These are phyloP conservation scores for Murraya paniculata DNA, from an alignment of 345 rosid species.

Conservation along the genomic window DNA sequence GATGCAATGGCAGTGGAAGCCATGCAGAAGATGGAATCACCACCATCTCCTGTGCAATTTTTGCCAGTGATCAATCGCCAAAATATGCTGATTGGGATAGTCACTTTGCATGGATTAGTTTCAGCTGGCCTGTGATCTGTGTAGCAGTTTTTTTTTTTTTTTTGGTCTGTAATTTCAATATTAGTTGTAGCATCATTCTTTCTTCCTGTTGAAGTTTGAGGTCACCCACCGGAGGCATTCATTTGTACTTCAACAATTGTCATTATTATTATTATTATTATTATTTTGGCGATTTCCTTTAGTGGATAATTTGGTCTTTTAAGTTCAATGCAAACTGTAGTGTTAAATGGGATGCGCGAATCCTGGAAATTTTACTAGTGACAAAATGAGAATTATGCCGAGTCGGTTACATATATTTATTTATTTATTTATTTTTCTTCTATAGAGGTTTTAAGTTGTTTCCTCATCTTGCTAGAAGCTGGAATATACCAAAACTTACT, in stretches of 20 bases:
- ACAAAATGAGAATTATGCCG: background rate
- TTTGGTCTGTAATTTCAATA: background rate
- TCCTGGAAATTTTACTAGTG: background rate
- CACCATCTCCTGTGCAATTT: slow-evolving; percentile 96
- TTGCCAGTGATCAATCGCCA: slow-evolving; percentile 68
- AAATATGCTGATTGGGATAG: slow-evolving; percentile 73
- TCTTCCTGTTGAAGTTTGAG: slow-evolving; percentile 7
- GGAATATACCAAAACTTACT: no score
- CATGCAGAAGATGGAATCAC: slow-evolving; percentile 95
- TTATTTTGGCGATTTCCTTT: background rate
- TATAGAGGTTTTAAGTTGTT: no score
- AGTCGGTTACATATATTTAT: background rate
- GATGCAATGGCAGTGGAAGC: slow-evolving; percentile 99
- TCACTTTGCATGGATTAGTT: slow-evolving; percentile 93
- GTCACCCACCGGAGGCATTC: background rate
- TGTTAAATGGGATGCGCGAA: background rate
- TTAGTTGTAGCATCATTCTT: slow-evolving; percentile 1
- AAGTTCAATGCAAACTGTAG: background rate
- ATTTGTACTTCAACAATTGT: background rate
- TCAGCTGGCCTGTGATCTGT: slow-evolving; percentile 70
- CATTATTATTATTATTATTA: background rate
- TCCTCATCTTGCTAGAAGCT: no score
- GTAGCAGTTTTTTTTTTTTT: background rate
- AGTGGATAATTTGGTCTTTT: background rate
- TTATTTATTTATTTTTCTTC: background rate